Evolutionary conservation across 495 filamentous ascomycete genomes (phyloP).

Genomic region (Acidomyces sp.): DNA sequence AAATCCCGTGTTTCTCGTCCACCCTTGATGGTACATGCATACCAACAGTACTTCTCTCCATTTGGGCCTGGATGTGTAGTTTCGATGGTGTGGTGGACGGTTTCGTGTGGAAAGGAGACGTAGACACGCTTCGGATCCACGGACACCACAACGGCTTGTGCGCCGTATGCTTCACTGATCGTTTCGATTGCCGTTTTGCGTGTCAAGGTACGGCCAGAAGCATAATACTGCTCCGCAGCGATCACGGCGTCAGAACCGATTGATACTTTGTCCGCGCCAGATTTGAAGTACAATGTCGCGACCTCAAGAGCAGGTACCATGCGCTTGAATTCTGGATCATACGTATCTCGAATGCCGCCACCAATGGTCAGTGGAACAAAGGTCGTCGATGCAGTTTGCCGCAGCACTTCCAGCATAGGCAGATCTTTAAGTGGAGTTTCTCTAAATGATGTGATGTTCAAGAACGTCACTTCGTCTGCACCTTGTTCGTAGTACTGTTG

Average conservation of each 20-base stretch:
- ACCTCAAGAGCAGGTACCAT: conserved; percentile 80
- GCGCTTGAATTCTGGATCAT: conserved; percentile 63
- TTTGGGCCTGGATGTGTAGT: conserved; percentile 56
- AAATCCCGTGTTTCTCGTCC: conserved; percentile 82
- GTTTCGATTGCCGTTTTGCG: conserved; percentile 87
- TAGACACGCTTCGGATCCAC: conserved; percentile 89
- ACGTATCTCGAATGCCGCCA: conserved; percentile 82
- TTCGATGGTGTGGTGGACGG: conserved; percentile 62
- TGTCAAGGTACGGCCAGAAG: conserved; percentile 47
- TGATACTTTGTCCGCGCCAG: conserved; percentile 95
- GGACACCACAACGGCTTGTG: conserved; percentile 91
- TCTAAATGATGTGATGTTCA: conserved; percentile 96
- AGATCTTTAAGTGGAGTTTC: conserved; percentile 83
- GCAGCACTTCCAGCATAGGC: conserved; percentile 89
- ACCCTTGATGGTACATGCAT: conserved; percentile 93
- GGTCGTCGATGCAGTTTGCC: conserved; percentile 73
- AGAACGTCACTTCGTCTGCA: conserved; percentile 89
- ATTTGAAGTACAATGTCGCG: conserved; percentile 94
- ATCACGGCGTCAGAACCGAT: conserved; percentile 91
- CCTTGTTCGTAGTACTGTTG: conserved; percentile 91
- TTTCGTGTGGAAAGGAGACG: conserved; percentile 56
- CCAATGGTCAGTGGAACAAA: conserved; percentile 97
- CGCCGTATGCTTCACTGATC: conserved; percentile 86
- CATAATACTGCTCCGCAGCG: conserved; percentile 81
- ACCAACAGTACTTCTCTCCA: conserved; percentile 84